A percentile compares a stretch with the other conserved stretches of the same genome.
Evolutionary conservation across 2,329 filamentous ascomycete species (phyloP).

Genomic region (Fusarium sp.): DNA sequence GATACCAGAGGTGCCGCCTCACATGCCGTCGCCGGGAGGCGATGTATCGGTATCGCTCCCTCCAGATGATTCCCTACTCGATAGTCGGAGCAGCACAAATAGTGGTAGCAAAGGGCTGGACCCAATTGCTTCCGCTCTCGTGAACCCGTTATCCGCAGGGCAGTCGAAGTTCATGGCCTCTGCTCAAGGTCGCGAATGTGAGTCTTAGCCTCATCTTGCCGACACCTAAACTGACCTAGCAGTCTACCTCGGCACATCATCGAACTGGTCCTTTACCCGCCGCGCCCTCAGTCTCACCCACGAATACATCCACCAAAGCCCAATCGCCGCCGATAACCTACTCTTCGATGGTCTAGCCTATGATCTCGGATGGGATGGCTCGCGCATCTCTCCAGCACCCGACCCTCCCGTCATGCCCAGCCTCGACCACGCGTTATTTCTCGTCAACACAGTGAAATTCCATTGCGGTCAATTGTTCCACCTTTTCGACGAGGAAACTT

Average conservation of each 20-base stretch:
- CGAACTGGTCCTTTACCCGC: slow-evolving; percentile 66
- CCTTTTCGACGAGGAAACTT: slow-evolving; percentile 64
- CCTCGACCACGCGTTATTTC: slow-evolving; percentile 62
- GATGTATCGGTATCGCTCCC: slow-evolving; percentile 24
- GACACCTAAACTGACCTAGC: too few species aligned
- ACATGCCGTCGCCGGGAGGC: slow-evolving; percentile 5
- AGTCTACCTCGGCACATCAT: slow-evolving; percentile 60
- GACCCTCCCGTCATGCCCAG: slow-evolving; percentile 54
- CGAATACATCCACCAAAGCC: slow-evolving; percentile 56
- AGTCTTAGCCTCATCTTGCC: slow-evolving; percentile 18
- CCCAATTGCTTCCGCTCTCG: slow-evolving; percentile 49
- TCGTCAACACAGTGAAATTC: slow-evolving; percentile 68
- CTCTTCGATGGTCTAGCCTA: slow-evolving; percentile 64
- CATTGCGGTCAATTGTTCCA: slow-evolving; percentile 65
- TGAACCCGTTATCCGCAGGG: slow-evolving; percentile 56
- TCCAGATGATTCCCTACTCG: slow-evolving; percentile 29
- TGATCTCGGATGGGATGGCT: slow-evolving; percentile 62
- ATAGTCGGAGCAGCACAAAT: slow-evolving; percentile 29
- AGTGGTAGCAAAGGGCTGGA: slow-evolving; percentile 39
- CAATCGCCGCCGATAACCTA: slow-evolving; percentile 56
- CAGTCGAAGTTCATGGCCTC: slow-evolving; percentile 56
- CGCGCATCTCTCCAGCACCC: slow-evolving; percentile 42
- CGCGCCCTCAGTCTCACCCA: slow-evolving; percentile 61
- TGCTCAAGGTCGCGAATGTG: slow-evolving; percentile 56
- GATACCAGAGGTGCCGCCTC: slow-evolving; percentile 15